A percentile compares a stretch with the other conserved stretches of the same genome.
These are phyloP conservation scores for Cryphonectria nitschkei DNA, from an alignment of 2,329 filamentous ascomycete genomes.

Conservation along the genomic window DNA sequence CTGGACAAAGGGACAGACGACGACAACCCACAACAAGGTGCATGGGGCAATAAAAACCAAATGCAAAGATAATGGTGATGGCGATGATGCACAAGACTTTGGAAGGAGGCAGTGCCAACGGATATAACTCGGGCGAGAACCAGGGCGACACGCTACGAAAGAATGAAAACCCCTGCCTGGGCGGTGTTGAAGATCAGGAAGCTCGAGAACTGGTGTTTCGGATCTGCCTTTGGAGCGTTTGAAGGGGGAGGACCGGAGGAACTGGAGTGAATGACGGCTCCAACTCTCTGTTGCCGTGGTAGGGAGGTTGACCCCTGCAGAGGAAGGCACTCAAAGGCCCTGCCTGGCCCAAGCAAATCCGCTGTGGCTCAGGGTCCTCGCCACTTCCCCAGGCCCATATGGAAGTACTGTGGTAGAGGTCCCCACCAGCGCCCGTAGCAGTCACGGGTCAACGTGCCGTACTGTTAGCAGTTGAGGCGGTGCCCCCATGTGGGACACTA, in stretches of 20 bases:
- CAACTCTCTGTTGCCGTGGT: not conserved
- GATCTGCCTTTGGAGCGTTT: constrained; percentile 23
- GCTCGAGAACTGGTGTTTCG: constrained; percentile 22
- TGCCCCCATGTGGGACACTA: not conserved
- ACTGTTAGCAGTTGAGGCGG: not conserved
- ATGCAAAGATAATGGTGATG: not conserved
- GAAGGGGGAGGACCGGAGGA: constrained; percentile 12
- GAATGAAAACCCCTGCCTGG: not conserved
- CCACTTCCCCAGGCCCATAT: constrained; percentile 5
- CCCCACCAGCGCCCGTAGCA: not conserved
- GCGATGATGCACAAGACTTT: constrained; percentile 7
- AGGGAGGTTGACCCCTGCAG: not conserved
- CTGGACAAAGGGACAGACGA: not conserved
- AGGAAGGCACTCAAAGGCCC: not conserved
- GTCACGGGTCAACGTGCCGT: not conserved
- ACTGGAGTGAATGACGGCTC: not conserved
- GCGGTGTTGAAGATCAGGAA: not conserved
- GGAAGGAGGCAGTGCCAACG: constrained; percentile 4
- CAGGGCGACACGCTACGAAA: not conserved
- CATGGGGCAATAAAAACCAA: not conserved
- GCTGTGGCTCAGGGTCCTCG: constrained; percentile 5
- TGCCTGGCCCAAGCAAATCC: not conserved
- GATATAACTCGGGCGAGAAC: not conserved
- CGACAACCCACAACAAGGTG: not conserved
- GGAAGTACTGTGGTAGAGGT: not conserved